These are phyloP conservation scores for Eucalyptus tenuipes DNA, from an alignment of 345 rosid genomes.

Conservation along the genomic window DNA sequence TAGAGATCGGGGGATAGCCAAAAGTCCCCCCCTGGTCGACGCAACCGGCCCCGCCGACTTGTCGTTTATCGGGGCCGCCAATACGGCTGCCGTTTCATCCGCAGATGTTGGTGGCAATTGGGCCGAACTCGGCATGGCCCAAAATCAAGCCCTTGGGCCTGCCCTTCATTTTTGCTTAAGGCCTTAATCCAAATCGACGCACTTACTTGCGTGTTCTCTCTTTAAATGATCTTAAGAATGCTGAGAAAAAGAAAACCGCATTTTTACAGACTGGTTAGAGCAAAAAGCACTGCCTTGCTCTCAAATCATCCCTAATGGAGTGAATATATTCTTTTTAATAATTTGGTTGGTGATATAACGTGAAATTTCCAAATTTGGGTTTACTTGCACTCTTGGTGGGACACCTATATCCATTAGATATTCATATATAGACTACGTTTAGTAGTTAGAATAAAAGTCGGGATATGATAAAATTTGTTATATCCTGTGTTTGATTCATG, in stretches of 20 bases:
- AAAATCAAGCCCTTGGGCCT: neutral
- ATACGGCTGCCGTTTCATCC: neutral
- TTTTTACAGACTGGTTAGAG: neutral
- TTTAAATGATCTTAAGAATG: neutral
- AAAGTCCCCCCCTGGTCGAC: neutral
- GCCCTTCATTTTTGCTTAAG: neutral
- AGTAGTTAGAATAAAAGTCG: accelerated
- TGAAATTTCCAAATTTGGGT: neutral
- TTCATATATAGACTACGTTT: accelerated
- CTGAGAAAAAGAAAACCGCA: neutral
- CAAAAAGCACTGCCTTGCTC: neutral
- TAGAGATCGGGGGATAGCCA: neutral
- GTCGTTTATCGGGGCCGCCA: neutral
- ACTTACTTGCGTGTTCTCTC: neutral
- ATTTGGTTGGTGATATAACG: neutral
- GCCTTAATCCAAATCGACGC: neutral
- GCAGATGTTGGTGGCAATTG: neutral
- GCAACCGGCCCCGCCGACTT: neutral
- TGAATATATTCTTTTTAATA: neutral
- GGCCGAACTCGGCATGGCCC: neutral
- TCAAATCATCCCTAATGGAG: neutral
- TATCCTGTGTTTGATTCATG: too few species aligned
- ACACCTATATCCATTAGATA: neutral
- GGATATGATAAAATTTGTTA: accelerated
- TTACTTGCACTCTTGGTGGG: neutral